Evolutionary conservation across 495 filamentous ascomycete genomes (phyloP).

Genomic region (Jackrogersella multiformis): DNA sequence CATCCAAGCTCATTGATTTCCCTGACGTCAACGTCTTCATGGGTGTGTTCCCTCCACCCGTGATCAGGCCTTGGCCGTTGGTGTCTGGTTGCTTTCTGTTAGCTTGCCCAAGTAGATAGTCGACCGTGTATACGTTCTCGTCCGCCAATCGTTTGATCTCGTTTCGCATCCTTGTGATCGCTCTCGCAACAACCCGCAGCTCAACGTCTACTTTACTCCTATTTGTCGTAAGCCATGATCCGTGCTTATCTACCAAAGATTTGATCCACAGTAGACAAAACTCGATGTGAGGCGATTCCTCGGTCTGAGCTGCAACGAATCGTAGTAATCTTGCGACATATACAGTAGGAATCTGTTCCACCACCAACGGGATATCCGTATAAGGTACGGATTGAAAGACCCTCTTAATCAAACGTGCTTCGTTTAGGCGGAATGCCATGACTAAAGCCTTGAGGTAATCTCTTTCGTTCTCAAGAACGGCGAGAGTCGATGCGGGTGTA

Average conservation of each 20-base stretch:
- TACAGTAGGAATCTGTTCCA: conserved; percentile 80
- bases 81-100: conserved; percentile 27
- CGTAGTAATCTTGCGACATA: conserved; percentile 84
- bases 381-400: conserved; percentile 88
- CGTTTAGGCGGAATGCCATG: conserved; percentile 96
- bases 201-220: conserved; percentile 79
- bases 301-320: conserved; percentile 86
- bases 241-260: conserved; percentile 81
- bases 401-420: conserved; percentile 74
- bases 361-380: conserved; percentile 78
- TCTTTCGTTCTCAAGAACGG: conserved; percentile 73
- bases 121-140: conserved; percentile 84
- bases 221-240: conserved; percentile 82
- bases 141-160: conserved; percentile 80
- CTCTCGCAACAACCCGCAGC: conserved; percentile 78
- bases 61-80: conserved; percentile 8
- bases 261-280: conserved; percentile 94
- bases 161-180: conserved; percentile 77
- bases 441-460: conserved; percentile 91
- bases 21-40: conserved; percentile 41
- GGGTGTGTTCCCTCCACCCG: conserved; percentile 27
- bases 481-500: conserved; percentile 81
- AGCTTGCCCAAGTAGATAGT: conserved; percentile 72
- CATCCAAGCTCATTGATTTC: conserved; percentile 42
- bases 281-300: conserved; percentile 90